These are phyloP conservation scores for Komagataea norvegica DNA, from an alignment of 1,139 yeast species.

Conservation along the genomic window DNA sequence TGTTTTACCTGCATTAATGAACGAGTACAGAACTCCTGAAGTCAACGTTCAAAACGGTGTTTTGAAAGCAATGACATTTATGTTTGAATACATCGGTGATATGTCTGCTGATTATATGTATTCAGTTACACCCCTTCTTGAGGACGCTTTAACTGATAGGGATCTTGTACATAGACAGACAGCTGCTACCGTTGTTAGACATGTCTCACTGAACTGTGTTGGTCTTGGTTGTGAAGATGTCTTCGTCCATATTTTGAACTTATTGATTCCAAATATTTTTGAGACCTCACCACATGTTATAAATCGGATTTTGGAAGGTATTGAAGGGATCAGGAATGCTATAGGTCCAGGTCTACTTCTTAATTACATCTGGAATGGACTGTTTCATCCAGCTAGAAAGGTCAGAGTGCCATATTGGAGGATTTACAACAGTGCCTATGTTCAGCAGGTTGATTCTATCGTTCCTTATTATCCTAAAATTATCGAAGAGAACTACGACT, in stretches of 20 bases:
- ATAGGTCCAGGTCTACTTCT: constrained; percentile 72
- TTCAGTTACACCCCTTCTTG: constrained; percentile 74
- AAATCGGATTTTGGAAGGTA: constrained; percentile 70
- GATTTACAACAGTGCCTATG: constrained; percentile 70
- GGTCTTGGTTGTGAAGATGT: constrained; percentile 77
- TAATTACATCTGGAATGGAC: constrained; percentile 81
- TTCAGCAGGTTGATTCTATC: constrained; percentile 68
- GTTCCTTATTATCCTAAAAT: constrained; percentile 79
- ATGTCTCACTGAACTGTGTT: constrained; percentile 72
- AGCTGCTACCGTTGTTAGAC: constrained; percentile 84
- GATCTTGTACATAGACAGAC: constrained; percentile 95
- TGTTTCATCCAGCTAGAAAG: constrained; percentile 89
- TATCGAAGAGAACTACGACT: constrained; percentile 32
- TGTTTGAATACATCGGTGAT: constrained; percentile 89
- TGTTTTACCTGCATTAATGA: constrained; percentile 94
- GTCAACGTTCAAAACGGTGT: constrained; percentile 95
- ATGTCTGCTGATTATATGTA: constrained; percentile 79
- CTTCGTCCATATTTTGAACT: constrained; percentile 67
- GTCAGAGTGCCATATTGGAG: constrained; percentile 87
- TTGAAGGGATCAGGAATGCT: constrained; percentile 68
- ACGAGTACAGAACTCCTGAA: constrained; percentile 90
- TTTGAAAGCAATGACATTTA: constrained; percentile 83
- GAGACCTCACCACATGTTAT: constrained; percentile 97
- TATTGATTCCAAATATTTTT: constrained; percentile 76
- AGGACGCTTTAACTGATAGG: constrained; percentile 87